phyloP scores from a whole-genome alignment of 1,284 basidiomycete genomes.

The Psilocybe mexicana region DNA sequence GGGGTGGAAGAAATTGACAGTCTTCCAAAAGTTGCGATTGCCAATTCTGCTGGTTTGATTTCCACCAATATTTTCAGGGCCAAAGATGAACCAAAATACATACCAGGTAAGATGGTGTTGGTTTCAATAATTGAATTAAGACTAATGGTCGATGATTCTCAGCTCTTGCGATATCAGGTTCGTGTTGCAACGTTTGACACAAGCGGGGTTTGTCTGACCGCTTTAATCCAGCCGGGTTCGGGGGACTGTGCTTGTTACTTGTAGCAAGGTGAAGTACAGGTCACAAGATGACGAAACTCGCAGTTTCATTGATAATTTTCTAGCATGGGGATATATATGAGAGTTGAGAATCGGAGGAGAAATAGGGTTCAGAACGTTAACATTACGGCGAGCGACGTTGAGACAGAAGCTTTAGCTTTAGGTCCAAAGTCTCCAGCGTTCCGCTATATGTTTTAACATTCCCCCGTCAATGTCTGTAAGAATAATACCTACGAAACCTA shows the following conservation, averaged over 20 bases:
- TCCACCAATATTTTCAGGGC: conserved; percentile 52
- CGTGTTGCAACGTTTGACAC: conserved; percentile 8
- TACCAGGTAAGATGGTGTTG: conserved; percentile 29
- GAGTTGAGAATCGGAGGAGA: conserved; percentile 41
- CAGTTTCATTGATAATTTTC: conserved; percentile 4
- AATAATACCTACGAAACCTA: conserved; percentile 9
- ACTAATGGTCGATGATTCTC: conserved; percentile 1
- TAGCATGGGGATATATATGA: conserved; percentile 42
- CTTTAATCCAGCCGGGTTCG: conserved; percentile 37
- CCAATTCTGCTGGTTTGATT: conserved; percentile 51
- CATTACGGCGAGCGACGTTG: conserved; percentile 42
- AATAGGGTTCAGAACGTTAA: conserved; percentile 45
- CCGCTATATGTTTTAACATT: conserved; percentile 46
- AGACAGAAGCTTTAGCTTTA: conserved; percentile 43
- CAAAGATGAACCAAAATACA: conserved; percentile 47
- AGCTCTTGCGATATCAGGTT: conserved; percentile 42
- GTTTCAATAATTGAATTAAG: neutral
- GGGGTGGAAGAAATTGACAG: neutral
- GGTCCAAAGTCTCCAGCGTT: conserved; percentile 44
- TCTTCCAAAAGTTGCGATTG: conserved; percentile 43
- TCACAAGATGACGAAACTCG: neutral
- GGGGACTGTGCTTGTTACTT: conserved; percentile 40
- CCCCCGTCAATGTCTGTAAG: neutral
- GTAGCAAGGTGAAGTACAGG: conserved; percentile 33
- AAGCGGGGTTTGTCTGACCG: conserved; percentile 1